These are phyloP conservation scores for Amanita jacksonii DNA, from an alignment of 768 basidiomycete species.

Conservation along the genomic window DNA sequence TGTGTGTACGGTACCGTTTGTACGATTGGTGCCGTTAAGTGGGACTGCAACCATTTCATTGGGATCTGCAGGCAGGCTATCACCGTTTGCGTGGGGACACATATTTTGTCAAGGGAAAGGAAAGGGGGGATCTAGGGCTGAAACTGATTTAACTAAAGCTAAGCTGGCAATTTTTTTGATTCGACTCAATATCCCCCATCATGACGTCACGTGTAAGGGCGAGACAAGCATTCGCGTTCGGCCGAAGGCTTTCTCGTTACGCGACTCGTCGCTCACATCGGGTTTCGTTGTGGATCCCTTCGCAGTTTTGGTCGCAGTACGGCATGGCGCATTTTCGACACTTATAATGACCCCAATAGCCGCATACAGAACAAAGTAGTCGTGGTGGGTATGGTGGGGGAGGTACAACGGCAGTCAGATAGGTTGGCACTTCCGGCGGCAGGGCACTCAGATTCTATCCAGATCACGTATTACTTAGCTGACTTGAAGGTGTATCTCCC, in stretches of 20 bases:
- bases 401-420: conserved; percentile 59
- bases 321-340: conserved; percentile 71
- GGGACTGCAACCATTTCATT: conserved; percentile 69
- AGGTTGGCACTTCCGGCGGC: conserved; percentile 48
- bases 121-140: too few species aligned
- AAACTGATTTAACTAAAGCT: background rate
- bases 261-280: conserved; percentile 69
- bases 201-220: conserved; percentile 5
- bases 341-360: conserved; percentile 73
- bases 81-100: conserved; percentile 54
- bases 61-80: conserved; percentile 32
- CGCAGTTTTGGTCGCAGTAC: conserved; percentile 69
- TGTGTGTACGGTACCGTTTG: too few species aligned
- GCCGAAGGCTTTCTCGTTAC: conserved; percentile 19
- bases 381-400: conserved; percentile 57
- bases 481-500: background rate
- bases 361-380: conserved; percentile 76
- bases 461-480: background rate
- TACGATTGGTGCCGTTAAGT: conserved; percentile 28
- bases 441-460: conserved; percentile 48
- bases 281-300: conserved; percentile 67
- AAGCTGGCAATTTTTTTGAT: too few species aligned
- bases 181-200: too few species aligned
- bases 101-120: conserved; percentile 25
- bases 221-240: conserved; percentile 1